Conservation (phyloP, 2,329 filamentous ascomycete species). For the Zalaria obscura region DNA sequence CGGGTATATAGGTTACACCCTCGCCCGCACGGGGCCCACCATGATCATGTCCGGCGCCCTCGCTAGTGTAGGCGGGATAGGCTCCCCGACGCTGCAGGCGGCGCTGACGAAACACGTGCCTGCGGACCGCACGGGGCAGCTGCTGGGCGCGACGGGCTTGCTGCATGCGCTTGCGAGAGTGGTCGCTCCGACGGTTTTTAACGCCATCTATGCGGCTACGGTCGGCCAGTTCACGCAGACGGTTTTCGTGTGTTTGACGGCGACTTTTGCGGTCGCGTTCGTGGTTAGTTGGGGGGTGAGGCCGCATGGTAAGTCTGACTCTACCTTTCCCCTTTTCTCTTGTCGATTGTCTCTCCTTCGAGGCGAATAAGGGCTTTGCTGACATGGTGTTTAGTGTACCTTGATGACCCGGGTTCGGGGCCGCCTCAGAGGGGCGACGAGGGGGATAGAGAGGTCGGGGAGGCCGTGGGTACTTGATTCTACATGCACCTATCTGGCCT, state of each 20-base stretch:
- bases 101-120: conserved; percentile 85
- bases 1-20: conserved; percentile 61
- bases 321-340: no score
- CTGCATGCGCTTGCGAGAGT: conserved; percentile 72
- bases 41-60: conserved; percentile 62
- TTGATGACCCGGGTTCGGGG: not conserved
- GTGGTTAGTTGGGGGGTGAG: conserved; percentile 55
- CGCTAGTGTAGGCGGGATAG: conserved; percentile 69
- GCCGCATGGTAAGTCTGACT: conserved; percentile 53
- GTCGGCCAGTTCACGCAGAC: conserved; percentile 66
- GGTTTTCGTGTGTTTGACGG: conserved; percentile 62
- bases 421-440: not conserved
- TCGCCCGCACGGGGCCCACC: conserved; percentile 44
- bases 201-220: conserved; percentile 70
- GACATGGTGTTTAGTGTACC: not conserved
- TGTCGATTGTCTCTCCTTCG: no score
- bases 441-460: not conserved
- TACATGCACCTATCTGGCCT: no score
- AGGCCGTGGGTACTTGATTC: not conserved
- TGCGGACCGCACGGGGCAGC: conserved; percentile 62
- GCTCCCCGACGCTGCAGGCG: conserved; percentile 70
- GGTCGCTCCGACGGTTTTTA: conserved; percentile 68
- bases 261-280: conserved; percentile 53
- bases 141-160: conserved; percentile 79
- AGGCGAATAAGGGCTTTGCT: no score